A percentile compares a stretch with the other conserved stretches of the same genome.
Evolutionary conservation across 2,329 filamentous ascomycete species (phyloP).

Genomic region (Pseudogymnoascus sp.): DNA sequence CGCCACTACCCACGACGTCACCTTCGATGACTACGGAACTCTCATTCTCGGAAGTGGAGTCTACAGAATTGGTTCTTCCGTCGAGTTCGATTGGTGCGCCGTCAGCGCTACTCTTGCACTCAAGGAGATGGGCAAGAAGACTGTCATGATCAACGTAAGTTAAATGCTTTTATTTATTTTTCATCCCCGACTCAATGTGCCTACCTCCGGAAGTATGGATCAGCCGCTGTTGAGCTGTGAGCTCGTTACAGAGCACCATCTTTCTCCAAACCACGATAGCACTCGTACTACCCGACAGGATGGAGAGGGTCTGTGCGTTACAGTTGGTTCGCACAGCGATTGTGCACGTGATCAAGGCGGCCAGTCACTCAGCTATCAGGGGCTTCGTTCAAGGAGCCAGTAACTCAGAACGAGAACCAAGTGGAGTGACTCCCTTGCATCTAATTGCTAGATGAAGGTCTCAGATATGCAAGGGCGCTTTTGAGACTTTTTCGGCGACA

Average conservation of each 20-base stretch:
- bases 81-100: constrained; percentile 98
- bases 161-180: constrained; percentile 1
- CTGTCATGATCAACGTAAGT: constrained; percentile 85
- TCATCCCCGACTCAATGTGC: constrained; percentile 11
- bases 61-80: constrained; percentile 93
- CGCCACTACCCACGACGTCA: constrained; percentile 84
- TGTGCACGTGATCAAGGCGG: not conserved
- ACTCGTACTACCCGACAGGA: not conserved
- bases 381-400: not conserved
- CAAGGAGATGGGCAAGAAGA: constrained; percentile 85
- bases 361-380: not conserved
- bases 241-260: not conserved
- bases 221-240: constrained; percentile 6
- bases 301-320: not conserved
- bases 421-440: not conserved
- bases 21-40: constrained; percentile 84
- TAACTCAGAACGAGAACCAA: not conserved
- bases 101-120: constrained; percentile 82
- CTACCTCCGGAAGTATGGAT: not conserved
- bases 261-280: not conserved
- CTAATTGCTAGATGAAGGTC: not conserved
- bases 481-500: not conserved
- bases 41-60: constrained; percentile 89
- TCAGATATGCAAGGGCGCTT: not conserved
- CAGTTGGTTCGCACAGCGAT: not conserved